A percentile compares a stretch with the other conserved stretches of the same genome.
Conservation (phyloP, 2,329 filamentous ascomycete genomes). For the Clarireedia homoeocarpa region DNA sequence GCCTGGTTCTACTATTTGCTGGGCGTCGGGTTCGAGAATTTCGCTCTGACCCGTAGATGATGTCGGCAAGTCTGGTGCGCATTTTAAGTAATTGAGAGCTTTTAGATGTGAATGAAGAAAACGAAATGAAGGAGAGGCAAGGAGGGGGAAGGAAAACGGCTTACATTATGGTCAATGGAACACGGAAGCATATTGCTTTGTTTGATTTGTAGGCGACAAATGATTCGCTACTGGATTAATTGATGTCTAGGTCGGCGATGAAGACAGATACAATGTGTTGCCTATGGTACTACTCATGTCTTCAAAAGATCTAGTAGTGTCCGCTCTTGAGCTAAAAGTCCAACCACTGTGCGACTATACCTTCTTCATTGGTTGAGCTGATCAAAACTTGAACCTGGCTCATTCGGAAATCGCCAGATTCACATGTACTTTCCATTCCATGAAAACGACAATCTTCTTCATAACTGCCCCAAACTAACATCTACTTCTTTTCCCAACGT, state of each 20-base stretch:
- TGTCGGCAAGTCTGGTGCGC: background rate
- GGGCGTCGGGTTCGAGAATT: background rate
- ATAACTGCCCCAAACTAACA: too few species aligned
- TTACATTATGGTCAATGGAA: background rate
- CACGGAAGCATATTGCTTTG: background rate
- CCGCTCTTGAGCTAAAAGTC: too few species aligned
- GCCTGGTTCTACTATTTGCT: background rate
- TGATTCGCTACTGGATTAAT: background rate
- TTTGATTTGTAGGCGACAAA: background rate
- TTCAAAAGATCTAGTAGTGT: background rate
- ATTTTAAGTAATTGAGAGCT: background rate
- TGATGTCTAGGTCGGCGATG: background rate
- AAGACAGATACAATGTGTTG: background rate
- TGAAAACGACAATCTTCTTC: too few species aligned
- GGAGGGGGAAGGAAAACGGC: background rate
- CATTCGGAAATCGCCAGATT: too few species aligned
- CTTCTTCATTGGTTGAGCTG: too few species aligned
- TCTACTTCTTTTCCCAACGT: too few species aligned
- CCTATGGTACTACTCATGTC: background rate
- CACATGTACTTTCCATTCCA: too few species aligned
- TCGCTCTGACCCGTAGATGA: background rate
- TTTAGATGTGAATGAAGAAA: background rate
- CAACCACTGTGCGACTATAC: too few species aligned
- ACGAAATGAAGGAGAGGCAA: background rate
- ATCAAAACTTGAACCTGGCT: too few species aligned